These are phyloP conservation scores for Thermomucor indicae-seudaticae DNA, from an alignment of 371 early-diverging fungal species.

Conservation along the genomic window DNA sequence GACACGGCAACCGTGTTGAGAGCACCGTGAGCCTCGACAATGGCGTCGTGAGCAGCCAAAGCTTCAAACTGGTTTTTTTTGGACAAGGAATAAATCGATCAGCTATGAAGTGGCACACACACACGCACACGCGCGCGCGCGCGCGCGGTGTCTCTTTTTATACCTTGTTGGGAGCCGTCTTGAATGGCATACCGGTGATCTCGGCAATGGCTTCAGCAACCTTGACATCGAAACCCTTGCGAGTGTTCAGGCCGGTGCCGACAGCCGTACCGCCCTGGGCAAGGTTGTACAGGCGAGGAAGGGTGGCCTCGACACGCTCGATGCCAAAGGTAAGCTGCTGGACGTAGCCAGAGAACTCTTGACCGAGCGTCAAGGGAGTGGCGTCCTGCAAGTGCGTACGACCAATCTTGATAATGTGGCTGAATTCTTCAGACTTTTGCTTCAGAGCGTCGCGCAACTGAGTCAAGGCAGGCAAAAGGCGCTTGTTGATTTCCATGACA, in stretches of 20 bases:
- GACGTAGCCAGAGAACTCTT: slow-evolving; percentile 95
- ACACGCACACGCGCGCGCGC: too few relatives aligned
- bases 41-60: slow-evolving; percentile 93
- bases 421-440: slow-evolving; percentile 72
- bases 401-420: slow-evolving; percentile 93
- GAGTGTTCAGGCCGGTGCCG: slow-evolving; percentile 94
- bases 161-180: slow-evolving; percentile 92
- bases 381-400: slow-evolving; percentile 95
- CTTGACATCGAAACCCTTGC: slow-evolving; percentile 82
- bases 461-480: slow-evolving; percentile 78
- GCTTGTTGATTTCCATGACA: slow-evolving; percentile 72
- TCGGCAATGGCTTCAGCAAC: slow-evolving; percentile 79
- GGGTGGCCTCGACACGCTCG: slow-evolving; percentile 72
- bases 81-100: background rate
- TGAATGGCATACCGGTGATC: slow-evolving; percentile 79
- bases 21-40: slow-evolving; percentile 92
- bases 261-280: slow-evolving; percentile 98
- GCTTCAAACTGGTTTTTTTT: slow-evolving; percentile 77
- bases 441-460: slow-evolving; percentile 70
- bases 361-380: slow-evolving; percentile 94
- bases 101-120: too few relatives aligned
- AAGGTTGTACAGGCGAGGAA: slow-evolving; percentile 82
- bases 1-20: slow-evolving; percentile 91
- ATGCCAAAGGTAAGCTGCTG: slow-evolving; percentile 83
- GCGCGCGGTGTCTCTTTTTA: background rate